Conservation (phyloP, 1,284 basidiomycete species). For the Melampsora larici-populina region DNA sequence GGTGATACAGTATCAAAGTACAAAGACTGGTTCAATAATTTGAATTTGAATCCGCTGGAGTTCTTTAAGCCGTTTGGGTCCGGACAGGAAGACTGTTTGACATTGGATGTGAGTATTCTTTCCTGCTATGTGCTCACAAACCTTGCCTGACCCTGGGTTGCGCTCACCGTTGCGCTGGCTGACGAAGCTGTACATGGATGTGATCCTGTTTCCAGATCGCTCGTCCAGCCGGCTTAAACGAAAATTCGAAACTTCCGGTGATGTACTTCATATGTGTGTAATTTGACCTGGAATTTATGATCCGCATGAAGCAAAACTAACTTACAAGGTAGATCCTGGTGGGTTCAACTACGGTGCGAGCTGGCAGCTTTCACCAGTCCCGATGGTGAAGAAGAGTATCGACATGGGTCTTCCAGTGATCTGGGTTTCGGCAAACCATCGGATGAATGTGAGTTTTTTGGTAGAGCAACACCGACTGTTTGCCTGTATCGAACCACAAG, state of each 20-base stretch:
- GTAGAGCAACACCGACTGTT: not conserved
- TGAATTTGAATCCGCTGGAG: conserved; percentile 26
- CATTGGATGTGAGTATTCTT: conserved; percentile 29
- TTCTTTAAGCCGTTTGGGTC: conserved; percentile 31
- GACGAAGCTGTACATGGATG: not conserved
- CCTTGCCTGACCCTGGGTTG: not conserved
- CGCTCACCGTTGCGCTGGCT: not conserved
- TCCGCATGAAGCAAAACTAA: not conserved
- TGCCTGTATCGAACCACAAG: not conserved
- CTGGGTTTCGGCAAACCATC: conserved; percentile 63
- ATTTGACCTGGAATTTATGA: not conserved
- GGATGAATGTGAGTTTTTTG: conserved; percentile 50
- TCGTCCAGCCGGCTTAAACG: conserved; percentile 18
- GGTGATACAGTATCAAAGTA: conserved; percentile 21
- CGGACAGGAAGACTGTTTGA: conserved; percentile 35
- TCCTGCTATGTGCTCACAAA: not conserved
- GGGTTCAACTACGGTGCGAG: conserved; percentile 36
- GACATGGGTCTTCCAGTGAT: conserved; percentile 59
- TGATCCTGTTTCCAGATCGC: conserved; percentile 10
- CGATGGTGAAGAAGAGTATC: conserved; percentile 60
- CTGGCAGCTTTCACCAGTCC: conserved; percentile 26
- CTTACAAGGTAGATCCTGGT: conserved; percentile 21
- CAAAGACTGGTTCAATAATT: conserved; percentile 25
- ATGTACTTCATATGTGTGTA: conserved; percentile 37
- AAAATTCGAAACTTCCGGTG: conserved; percentile 17